phyloP scores from a whole-genome alignment of 768 basidiomycete genomes.

The Lactarius sp. region DNA sequence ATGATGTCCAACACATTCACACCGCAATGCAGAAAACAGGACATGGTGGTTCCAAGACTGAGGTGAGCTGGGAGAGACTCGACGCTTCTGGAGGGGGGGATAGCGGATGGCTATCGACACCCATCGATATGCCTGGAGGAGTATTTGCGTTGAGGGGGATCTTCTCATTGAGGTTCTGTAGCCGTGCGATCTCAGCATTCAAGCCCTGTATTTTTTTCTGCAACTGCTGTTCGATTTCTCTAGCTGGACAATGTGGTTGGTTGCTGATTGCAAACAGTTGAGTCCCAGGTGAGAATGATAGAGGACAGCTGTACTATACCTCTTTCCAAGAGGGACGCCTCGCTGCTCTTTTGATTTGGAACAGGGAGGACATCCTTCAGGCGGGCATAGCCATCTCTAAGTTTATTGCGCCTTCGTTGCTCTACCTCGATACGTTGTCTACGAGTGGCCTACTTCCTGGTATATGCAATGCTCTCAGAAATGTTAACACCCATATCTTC shows the following conservation, averaged over 20 bases:
- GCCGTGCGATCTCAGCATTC: slow-evolving; percentile 64
- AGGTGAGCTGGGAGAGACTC: slow-evolving; percentile 44
- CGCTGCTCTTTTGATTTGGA: slow-evolving; percentile 88
- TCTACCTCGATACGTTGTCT: slow-evolving; percentile 87
- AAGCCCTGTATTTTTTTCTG: slow-evolving; percentile 59
- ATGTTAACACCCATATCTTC: no score
- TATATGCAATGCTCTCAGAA: slow-evolving; percentile 52
- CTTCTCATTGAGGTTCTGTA: slow-evolving; percentile 77
- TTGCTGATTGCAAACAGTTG: slow-evolving; percentile 44
- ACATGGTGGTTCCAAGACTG: slow-evolving; percentile 38
- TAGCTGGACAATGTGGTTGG: slow-evolving; percentile 69
- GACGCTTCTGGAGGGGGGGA: slow-evolving; percentile 63
- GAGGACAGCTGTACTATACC: slow-evolving; percentile 40
- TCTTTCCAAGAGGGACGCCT: slow-evolving; percentile 83
- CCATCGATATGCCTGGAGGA: slow-evolving; percentile 44
- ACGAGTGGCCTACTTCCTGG: slow-evolving; percentile 79
- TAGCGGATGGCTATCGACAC: slow-evolving; percentile 46
- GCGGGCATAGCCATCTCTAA: slow-evolving; percentile 84
- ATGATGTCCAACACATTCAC: no score
- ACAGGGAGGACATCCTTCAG: slow-evolving; percentile 83
- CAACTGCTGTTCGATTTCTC: slow-evolving; percentile 69
- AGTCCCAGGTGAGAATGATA: slow-evolving; percentile 6
- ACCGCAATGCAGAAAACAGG: no score
- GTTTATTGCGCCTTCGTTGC: slow-evolving; percentile 81
- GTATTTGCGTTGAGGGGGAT: slow-evolving; percentile 61